Evolutionary conservation across 208 protist species (phyloP).

Genomic region (Leishmania tarentolae): DNA sequence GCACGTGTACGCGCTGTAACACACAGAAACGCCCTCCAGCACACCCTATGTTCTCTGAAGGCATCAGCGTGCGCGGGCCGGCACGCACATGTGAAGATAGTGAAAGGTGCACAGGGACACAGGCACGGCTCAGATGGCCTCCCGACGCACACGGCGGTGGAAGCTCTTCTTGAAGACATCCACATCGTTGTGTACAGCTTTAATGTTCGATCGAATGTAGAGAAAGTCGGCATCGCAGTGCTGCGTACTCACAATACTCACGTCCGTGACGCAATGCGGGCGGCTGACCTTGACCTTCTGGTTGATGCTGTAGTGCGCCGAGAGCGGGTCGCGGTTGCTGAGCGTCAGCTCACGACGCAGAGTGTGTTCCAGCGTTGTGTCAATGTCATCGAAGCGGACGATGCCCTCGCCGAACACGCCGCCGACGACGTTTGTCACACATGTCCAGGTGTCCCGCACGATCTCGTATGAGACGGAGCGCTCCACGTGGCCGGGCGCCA

Average conservation of each 20-base stretch:
- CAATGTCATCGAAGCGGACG: constrained; percentile 64
- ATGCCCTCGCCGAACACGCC: constrained; percentile 71
- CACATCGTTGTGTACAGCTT: constrained; percentile 40
- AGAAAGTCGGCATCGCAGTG: constrained; percentile 48
- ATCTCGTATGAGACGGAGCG: constrained; percentile 56
- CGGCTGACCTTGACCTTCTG: constrained; percentile 58
- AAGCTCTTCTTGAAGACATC: constrained; percentile 57
- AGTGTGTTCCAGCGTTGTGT: constrained; percentile 71
- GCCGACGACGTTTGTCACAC: constrained; percentile 53
- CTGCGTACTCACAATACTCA: constrained; percentile 48
- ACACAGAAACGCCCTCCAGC: background rate
- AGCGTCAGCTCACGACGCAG: constrained; percentile 56
- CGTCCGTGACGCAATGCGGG: constrained; percentile 44
- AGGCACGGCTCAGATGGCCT: constrained; percentile 34
- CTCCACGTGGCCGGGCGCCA: constrained; percentile 38
- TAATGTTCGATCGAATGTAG: constrained; percentile 50
- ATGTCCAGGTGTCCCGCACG: constrained; percentile 53
- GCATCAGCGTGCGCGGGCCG: background rate
- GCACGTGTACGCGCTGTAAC: background rate
- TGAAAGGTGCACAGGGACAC: background rate
- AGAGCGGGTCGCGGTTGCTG: constrained; percentile 66
- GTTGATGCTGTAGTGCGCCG: constrained; percentile 47
- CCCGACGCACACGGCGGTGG: constrained; percentile 41
- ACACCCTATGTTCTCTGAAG: background rate
- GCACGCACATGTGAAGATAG: background rate